Percentiles rank a stretch among this genome's conserved stretches.
Evolutionary conservation across 108 stramenopile species (phyloP).

Genomic region (Ochromonas danica): DNA sequence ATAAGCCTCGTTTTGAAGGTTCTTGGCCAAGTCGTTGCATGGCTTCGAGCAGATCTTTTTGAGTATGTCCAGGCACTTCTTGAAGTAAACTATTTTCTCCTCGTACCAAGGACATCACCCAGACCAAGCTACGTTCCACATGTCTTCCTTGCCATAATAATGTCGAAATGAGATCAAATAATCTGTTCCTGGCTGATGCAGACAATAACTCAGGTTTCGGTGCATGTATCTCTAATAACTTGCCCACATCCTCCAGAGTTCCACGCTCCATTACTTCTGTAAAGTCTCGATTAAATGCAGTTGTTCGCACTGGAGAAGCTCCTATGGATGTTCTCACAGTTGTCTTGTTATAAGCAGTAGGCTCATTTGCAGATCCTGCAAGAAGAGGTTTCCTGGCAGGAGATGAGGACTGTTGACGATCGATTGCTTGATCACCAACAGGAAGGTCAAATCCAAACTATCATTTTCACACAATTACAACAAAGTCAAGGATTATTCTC

Average conservation of each 20-base stretch:
- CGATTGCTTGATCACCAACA: too few species aligned
- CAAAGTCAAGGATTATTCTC: too few species aligned
- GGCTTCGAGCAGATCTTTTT: neutral
- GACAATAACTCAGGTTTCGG: constrained; percentile 5
- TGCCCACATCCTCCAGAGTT: neutral
- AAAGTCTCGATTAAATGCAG: neutral
- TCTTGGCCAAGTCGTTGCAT: neutral
- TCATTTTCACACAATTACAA: too few species aligned
- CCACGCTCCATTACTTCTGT: constrained; percentile 7
- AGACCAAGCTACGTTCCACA: neutral
- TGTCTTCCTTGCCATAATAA: neutral
- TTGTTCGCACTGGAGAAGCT: neutral
- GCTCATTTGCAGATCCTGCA: neutral
- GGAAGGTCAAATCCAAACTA: too few species aligned
- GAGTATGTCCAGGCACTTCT: neutral
- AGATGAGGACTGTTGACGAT: neutral
- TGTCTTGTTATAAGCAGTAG: neutral
- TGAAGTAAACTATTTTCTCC: neutral
- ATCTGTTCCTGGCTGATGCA: neutral
- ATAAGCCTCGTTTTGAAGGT: constrained; percentile 19
- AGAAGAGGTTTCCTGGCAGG: neutral
- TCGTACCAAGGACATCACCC: neutral
- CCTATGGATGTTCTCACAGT: neutral
- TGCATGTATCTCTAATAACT: neutral
- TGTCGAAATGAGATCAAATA: neutral